Conservation (phyloP, 768 basidiomycete species). For the Roridomyces roridus region DNA sequence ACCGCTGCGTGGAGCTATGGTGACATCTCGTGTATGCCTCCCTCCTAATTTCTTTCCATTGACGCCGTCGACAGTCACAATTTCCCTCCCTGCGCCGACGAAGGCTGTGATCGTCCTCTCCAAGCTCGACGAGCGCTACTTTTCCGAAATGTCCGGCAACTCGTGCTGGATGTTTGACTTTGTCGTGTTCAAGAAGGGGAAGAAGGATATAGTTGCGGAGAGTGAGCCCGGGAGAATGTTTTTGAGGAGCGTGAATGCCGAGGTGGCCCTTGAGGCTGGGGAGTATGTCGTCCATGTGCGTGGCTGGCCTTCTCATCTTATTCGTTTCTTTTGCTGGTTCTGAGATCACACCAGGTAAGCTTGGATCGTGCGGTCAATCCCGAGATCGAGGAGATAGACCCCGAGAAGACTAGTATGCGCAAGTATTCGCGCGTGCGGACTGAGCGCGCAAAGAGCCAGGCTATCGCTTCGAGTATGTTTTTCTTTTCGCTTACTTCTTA, state of each 20-base stretch:
- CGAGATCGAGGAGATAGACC: not conserved
- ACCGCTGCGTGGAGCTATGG: conserved; percentile 59
- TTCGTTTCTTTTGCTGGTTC: conserved; percentile 37
- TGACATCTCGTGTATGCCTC: conserved; percentile 56
- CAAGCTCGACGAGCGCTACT: conserved; percentile 57
- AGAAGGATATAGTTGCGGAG: conserved; percentile 43
- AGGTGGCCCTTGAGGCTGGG: conserved; percentile 47
- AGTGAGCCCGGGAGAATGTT: conserved; percentile 43
- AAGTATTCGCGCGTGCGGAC: conserved; percentile 39
- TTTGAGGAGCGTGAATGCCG: conserved; percentile 48
- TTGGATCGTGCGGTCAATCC: conserved; percentile 14
- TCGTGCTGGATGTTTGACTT: conserved; percentile 58
- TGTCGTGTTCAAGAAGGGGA: conserved; percentile 53
- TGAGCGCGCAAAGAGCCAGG: conserved; percentile 51
- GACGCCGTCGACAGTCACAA: conserved; percentile 42
- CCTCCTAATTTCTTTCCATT: not conserved
- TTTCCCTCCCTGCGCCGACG: conserved; percentile 46
- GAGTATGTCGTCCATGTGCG: conserved; percentile 52
- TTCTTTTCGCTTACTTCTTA: not conserved
- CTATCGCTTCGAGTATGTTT: conserved; percentile 52
- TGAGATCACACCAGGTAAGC: conserved; percentile 35
- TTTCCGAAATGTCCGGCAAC: conserved; percentile 49
- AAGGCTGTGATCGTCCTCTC: conserved; percentile 58
- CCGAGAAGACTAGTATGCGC: conserved; percentile 23
- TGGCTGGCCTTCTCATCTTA: not conserved